Evolutionary conservation across 768 basidiomycete species (phyloP).

Genomic region (Mycena metata): DNA sequence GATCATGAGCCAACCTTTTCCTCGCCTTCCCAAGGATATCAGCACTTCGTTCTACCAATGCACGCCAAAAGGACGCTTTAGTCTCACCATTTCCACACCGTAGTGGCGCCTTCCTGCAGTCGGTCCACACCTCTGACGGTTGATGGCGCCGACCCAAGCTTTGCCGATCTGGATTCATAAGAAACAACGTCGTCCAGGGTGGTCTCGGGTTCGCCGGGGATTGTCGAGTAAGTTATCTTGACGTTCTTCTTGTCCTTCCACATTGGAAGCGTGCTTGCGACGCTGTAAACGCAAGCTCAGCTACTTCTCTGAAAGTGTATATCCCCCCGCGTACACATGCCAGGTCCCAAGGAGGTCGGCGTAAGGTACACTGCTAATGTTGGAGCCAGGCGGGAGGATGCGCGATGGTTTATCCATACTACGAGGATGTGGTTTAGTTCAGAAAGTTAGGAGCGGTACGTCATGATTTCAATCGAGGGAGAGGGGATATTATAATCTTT

Average conservation of each 20-base stretch:
- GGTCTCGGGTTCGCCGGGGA: slow-evolving; percentile 18
- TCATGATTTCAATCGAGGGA: neutral
- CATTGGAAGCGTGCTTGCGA: slow-evolving; percentile 22
- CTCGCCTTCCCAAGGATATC: slow-evolving; percentile 12
- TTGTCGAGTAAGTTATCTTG: slow-evolving; percentile 18
- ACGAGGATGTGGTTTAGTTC: neutral
- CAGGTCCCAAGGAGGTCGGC: slow-evolving; percentile 11
- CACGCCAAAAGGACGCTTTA: neutral
- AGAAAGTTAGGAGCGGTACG: too few relatives aligned
- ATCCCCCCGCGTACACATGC: slow-evolving; percentile 1
- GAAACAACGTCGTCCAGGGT: slow-evolving; percentile 26
- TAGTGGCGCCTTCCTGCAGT: slow-evolving; percentile 6
- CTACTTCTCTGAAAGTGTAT: too few relatives aligned
- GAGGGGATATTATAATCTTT: slow-evolving; percentile 19
- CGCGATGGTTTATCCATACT: neutral
- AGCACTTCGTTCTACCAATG: neutral
- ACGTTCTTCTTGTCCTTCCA: slow-evolving; percentile 23
- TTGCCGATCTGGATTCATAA: slow-evolving; percentile 13
- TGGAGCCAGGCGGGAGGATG: slow-evolving; percentile 12
- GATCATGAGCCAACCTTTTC: slow-evolving; percentile 36
- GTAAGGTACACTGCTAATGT: slow-evolving; percentile 13
- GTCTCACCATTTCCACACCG: slow-evolving; percentile 22
- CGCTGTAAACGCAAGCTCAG: neutral
- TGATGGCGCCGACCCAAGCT: slow-evolving; percentile 8
- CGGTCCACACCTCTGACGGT: slow-evolving; percentile 23